These are phyloP conservation scores for Chrysosporium queenslandicum DNA, from an alignment of 2,329 filamentous ascomycete genomes.

Conservation along the genomic window DNA sequence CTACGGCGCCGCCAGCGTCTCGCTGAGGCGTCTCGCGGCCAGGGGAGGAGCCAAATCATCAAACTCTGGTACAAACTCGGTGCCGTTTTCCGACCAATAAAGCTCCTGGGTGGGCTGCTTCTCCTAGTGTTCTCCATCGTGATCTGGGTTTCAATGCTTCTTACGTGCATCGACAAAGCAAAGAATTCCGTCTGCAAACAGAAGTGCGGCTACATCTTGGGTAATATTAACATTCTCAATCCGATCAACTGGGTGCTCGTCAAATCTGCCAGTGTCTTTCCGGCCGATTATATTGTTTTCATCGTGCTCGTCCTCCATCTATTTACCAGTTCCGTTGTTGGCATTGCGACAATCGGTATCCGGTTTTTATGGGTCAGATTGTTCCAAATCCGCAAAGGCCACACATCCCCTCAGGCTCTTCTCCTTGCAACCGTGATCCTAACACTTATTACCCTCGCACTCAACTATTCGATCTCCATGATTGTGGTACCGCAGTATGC, in stretches of 20 bases:
- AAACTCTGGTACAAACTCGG: slow-evolving; percentile 69
- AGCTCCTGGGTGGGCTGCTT: slow-evolving; percentile 72
- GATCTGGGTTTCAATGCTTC: slow-evolving; percentile 83
- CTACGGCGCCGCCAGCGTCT: slow-evolving; percentile 80
- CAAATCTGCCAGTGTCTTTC: slow-evolving; percentile 71
- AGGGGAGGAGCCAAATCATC: slow-evolving; percentile 64
- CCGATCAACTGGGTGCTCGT: slow-evolving; percentile 87
- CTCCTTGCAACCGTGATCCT: slow-evolving; percentile 85
- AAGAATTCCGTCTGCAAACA: slow-evolving; percentile 88
- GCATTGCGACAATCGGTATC: slow-evolving; percentile 78
- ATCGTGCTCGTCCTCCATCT: slow-evolving; percentile 73
- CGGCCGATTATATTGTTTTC: slow-evolving; percentile 85
- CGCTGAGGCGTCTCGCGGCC: slow-evolving; percentile 65
- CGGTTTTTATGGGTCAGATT: slow-evolving; percentile 92
- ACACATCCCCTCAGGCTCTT: slow-evolving; percentile 83
- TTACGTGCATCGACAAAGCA: slow-evolving; percentile 92
- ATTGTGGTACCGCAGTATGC: slow-evolving; percentile 92
- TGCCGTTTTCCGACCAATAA: slow-evolving; percentile 75
- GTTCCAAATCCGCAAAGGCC: slow-evolving; percentile 80
- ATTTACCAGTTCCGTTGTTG: slow-evolving; percentile 78
- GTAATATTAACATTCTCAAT: slow-evolving; percentile 82
- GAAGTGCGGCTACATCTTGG: slow-evolving; percentile 85
- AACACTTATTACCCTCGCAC: slow-evolving; percentile 75
- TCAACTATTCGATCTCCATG: slow-evolving; percentile 90
- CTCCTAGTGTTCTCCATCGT: slow-evolving; percentile 64